Base-by-base conservation (phyloP, 345 rosid species). In the Corymbia maculata region DNA sequence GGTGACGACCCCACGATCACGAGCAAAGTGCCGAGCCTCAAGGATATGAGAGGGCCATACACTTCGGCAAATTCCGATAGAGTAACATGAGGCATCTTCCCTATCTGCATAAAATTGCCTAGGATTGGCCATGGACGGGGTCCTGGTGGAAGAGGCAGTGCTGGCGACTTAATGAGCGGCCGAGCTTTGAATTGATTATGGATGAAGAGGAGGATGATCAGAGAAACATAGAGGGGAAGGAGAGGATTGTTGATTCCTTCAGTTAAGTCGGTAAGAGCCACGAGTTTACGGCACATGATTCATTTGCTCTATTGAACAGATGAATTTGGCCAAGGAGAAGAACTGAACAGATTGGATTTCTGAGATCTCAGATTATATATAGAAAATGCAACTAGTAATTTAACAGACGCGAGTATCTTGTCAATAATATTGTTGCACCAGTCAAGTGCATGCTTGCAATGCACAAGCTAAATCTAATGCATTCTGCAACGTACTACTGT, bases 71-170 rank as follows among this genome's bases (percentile, higher is more conserved):
- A 61, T 7, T 64, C 85, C 51, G 92, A 88, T 32, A 91, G 87
- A 12, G 87, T 17, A 53, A 89, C 51, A 51, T 89, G 91, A 44
- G 92, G 92, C 64, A 86, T 88, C 22, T n/a, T 51, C 70, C 91
- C 93, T 10, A 92, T 51, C 45, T 90, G 93, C 50, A 92, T 87
- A 21, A 92, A 53, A 24, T 92, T 91, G 88, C 93, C 91, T 30
- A 92, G n/a, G 85, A 92, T 57, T 36, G 92, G 91, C 90, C 92
- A 91, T 75, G 89, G 80, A 88, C 26, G 85, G 52, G 93, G 91
- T 32, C 93, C 93, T 28, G 93, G 91, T 68, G 93, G 93, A 24
- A 89, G 75, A 42, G 91, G 89, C 45, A 87, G 88, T 1, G 24
- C 9, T 12, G 84, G 82, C 17, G 17, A 53, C 45, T 88, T 88